A percentile compares a stretch with the other conserved stretches of the same genome.
Evolutionary conservation across 2,329 filamentous ascomycete species (phyloP).

Genomic region (Stagonosporopsis rhizophila): DNA sequence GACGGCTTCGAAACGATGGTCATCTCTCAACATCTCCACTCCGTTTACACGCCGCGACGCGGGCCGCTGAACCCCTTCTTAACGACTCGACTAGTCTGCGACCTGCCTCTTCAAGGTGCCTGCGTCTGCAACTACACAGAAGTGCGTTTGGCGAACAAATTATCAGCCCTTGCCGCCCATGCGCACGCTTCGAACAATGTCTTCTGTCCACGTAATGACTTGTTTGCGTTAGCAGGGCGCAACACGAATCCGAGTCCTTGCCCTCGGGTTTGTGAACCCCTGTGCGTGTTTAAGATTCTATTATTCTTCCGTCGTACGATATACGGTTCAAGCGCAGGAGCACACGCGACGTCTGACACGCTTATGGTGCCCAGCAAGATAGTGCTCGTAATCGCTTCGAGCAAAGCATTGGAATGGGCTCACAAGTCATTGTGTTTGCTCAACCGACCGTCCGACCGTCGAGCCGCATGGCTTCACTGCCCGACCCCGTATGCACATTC

Average conservation of each 20-base stretch:
- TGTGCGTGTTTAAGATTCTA: constrained; percentile 4
- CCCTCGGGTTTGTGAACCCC: constrained; percentile 14
- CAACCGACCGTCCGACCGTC: not conserved
- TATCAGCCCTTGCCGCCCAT: constrained; percentile 8
- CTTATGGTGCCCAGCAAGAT: not conserved
- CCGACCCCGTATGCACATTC: constrained; percentile 1
- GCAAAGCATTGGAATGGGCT: not conserved
- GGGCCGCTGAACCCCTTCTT: constrained; percentile 14
- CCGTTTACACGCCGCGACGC: constrained; percentile 5
- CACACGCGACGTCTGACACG: constrained; percentile 11
- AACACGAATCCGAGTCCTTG: constrained; percentile 19
- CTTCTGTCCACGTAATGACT: constrained; percentile 3
- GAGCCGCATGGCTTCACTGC: constrained; percentile 1
- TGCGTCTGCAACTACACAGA: constrained; percentile 5
- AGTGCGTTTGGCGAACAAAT: constrained; percentile 9
- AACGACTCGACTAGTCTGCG: not conserved
- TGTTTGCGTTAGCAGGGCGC: constrained; percentile 11
- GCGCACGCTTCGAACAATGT: constrained; percentile 9
- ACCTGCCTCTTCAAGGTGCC: constrained; percentile 12
- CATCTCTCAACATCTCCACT: constrained; percentile 19
- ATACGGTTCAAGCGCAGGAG: not conserved
- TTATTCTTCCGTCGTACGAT: constrained; percentile 1
- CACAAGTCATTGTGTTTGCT: not conserved
- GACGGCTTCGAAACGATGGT: constrained; percentile 3
- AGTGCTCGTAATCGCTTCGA: not conserved